phyloP scores from a whole-genome alignment of 2,329 filamentous ascomycete genomes.

The Pseudocercospora musae region DNA sequence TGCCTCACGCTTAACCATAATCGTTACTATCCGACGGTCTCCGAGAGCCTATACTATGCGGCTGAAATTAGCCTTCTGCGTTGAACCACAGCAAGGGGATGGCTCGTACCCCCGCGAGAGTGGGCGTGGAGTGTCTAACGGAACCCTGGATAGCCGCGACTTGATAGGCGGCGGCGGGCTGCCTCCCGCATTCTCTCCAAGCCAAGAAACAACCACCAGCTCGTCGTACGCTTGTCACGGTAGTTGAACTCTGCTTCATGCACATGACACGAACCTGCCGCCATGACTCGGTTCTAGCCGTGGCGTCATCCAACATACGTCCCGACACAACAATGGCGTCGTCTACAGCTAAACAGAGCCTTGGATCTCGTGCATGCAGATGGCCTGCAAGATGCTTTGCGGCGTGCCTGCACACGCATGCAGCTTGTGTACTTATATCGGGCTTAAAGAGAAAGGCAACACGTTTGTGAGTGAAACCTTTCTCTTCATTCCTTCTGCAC shows the following conservation, averaged over 20 bases:
- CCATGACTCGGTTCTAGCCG: conserved; percentile 3
- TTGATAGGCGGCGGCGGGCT: neutral
- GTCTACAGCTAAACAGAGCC: neutral
- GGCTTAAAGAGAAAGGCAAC: neutral
- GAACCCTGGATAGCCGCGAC: too few relatives aligned
- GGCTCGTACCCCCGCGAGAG: too few relatives aligned
- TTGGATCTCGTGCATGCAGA: neutral
- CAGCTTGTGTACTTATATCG: neutral
- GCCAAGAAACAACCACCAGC: too few relatives aligned
- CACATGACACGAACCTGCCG: conserved; percentile 10
- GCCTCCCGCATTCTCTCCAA: too few relatives aligned
- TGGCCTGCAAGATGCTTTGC: neutral
- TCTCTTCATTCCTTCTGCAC: neutral
- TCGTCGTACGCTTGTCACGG: too few relatives aligned
- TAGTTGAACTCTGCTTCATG: neutral
- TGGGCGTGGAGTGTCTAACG: too few relatives aligned
- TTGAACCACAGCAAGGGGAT: too few relatives aligned
- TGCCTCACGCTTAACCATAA: too few relatives aligned
- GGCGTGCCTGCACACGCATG: neutral
- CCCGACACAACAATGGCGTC: neutral
- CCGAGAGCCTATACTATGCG: too few relatives aligned
- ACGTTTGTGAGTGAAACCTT: neutral
- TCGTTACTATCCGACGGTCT: too few relatives aligned
- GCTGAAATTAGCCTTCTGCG: too few relatives aligned
- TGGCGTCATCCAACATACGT: too few relatives aligned